Evolutionary conservation across 2,329 filamentous ascomycete species (phyloP).

Genomic region (Colletotrichum viniferum): DNA sequence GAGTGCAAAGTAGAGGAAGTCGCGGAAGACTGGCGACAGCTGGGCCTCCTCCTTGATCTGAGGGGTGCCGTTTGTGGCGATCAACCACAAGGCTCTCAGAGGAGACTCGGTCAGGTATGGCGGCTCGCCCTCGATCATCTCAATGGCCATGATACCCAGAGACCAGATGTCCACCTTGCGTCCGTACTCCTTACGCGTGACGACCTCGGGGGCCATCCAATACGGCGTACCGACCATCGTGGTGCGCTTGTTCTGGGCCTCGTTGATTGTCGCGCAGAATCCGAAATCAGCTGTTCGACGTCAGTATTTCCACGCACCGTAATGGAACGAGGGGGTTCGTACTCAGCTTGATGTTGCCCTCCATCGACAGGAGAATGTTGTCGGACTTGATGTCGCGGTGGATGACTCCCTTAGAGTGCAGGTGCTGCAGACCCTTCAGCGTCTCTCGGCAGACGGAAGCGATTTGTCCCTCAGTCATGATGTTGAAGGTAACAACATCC

Average conservation of each 20-base stretch:
- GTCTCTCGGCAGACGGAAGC: slow-evolving; percentile 95
- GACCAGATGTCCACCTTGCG: slow-evolving; percentile 99
- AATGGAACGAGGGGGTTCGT: slow-evolving; percentile 37
- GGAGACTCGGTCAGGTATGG: slow-evolving; percentile 96
- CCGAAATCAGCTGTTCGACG: slow-evolving; percentile 84
- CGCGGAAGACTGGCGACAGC: slow-evolving; percentile 80
- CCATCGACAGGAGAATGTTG: slow-evolving; percentile 91
- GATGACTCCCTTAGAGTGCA: slow-evolving; percentile 97
- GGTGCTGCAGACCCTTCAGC: slow-evolving; percentile 86
- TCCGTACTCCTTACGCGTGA: slow-evolving; percentile 96
- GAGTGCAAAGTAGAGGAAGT: slow-evolving; percentile 90
- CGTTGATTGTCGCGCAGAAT: slow-evolving; percentile 98
- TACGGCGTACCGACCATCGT: slow-evolving; percentile 99
- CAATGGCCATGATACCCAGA: slow-evolving; percentile 98
- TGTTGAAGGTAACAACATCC: slow-evolving; percentile 98
- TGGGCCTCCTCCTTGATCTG: slow-evolving; percentile 91
- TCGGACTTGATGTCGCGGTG: slow-evolving; percentile 99
- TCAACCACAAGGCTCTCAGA: slow-evolving; percentile 89
- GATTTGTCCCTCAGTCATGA: slow-evolving; percentile 98
- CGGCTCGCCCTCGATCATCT: slow-evolving; percentile 99
- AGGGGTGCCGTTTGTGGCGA: slow-evolving; percentile 95
- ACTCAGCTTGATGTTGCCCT: slow-evolving; percentile 98
- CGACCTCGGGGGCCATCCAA: slow-evolving; percentile 99
- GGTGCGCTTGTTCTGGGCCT: slow-evolving; percentile 94
- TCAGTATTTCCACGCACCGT: slow-evolving; percentile 30